Conservation (phyloP, 805 yeast species). For the Teunomyces lycoperdinae region DNA sequence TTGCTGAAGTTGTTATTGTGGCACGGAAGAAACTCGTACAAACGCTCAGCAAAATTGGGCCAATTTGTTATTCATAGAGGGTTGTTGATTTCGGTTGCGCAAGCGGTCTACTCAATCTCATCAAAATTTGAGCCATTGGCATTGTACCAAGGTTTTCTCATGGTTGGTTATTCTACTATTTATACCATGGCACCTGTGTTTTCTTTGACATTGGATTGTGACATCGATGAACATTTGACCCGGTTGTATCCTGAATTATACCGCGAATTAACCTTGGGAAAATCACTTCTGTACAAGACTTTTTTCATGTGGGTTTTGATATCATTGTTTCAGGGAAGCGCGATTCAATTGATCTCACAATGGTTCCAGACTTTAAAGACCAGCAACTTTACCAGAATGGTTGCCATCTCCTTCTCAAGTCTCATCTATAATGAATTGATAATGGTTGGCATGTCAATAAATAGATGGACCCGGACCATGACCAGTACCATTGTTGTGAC, state of each 20-base stretch:
- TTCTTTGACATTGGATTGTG: slow-evolving; percentile 85
- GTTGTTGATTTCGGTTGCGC: slow-evolving; percentile 87
- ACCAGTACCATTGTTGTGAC: slow-evolving; percentile 69
- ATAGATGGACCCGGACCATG: slow-evolving; percentile 88
- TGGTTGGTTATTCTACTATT: slow-evolving; percentile 97
- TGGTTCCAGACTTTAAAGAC: slow-evolving; percentile 60
- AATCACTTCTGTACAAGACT: slow-evolving; percentile 78
- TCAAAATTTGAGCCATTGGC: slow-evolving; percentile 93
- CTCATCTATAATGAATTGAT: slow-evolving; percentile 79
- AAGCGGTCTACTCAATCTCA: slow-evolving; percentile 85
- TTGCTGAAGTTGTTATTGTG: slow-evolving; percentile 82
- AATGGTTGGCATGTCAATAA: slow-evolving; percentile 91
- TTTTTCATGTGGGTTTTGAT: slow-evolving; percentile 90
- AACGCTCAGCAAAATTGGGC: slow-evolving; percentile 89
- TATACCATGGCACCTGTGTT: slow-evolving; percentile 99
- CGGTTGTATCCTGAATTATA: slow-evolving; percentile 91
- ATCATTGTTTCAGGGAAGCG: slow-evolving; percentile 86
- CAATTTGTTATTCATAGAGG: slow-evolving; percentile 98
- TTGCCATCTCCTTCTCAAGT: slow-evolving; percentile 80
- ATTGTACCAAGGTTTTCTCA: slow-evolving; percentile 89
- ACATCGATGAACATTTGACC: slow-evolving; percentile 85
- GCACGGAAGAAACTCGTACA: slow-evolving; percentile 98
- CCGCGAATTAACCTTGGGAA: slow-evolving; percentile 86
- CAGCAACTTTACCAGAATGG: slow-evolving; percentile 65
- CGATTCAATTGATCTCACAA: slow-evolving; percentile 83